Evolutionary conservation across 2,329 filamentous ascomycete species (phyloP).

Genomic region (Alternaria brassicae): DNA sequence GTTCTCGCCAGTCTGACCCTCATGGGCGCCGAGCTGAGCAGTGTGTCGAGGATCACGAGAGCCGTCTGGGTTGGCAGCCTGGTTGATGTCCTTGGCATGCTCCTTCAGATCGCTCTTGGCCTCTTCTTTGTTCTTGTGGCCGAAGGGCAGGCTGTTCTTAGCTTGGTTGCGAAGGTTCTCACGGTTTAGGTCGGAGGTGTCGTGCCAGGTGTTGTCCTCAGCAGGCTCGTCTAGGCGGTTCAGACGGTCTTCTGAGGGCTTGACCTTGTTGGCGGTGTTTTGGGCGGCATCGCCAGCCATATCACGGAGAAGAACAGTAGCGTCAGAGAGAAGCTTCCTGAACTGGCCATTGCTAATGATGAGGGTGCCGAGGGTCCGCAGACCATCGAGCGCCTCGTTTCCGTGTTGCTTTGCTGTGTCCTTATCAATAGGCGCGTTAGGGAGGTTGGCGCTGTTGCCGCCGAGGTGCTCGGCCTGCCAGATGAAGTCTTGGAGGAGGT

Average conservation of each 20-base stretch:
- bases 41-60: slow-evolving; percentile 63
- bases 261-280: slow-evolving; percentile 76
- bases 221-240: slow-evolving; percentile 82
- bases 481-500: slow-evolving; percentile 94
- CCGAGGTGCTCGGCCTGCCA: slow-evolving; percentile 86
- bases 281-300: slow-evolving; percentile 89
- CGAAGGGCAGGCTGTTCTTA: slow-evolving; percentile 63
- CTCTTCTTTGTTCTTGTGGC: slow-evolving; percentile 63
- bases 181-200: slow-evolving; percentile 77
- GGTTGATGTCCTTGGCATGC: slow-evolving; percentile 64
- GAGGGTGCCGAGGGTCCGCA: slow-evolving; percentile 86
- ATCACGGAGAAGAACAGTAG: slow-evolving; percentile 80
- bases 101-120: slow-evolving; percentile 59
- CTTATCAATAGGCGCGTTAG: slow-evolving; percentile 74
- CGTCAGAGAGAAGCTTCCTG: slow-evolving; percentile 85
- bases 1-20: slow-evolving; percentile 55
- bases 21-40: slow-evolving; percentile 59
- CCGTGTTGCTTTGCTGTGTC: slow-evolving; percentile 81
- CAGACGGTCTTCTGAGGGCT: slow-evolving; percentile 79
- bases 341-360: slow-evolving; percentile 97
- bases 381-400: slow-evolving; percentile 80
- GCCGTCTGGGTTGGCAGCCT: slow-evolving; percentile 63
- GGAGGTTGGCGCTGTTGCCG: slow-evolving; percentile 65
- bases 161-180: slow-evolving; percentile 73
- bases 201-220: slow-evolving; percentile 92